Evolutionary conservation across 2,329 filamentous ascomycete genomes (phyloP).

Genomic region (Stagonosporopsis rhizophila): DNA sequence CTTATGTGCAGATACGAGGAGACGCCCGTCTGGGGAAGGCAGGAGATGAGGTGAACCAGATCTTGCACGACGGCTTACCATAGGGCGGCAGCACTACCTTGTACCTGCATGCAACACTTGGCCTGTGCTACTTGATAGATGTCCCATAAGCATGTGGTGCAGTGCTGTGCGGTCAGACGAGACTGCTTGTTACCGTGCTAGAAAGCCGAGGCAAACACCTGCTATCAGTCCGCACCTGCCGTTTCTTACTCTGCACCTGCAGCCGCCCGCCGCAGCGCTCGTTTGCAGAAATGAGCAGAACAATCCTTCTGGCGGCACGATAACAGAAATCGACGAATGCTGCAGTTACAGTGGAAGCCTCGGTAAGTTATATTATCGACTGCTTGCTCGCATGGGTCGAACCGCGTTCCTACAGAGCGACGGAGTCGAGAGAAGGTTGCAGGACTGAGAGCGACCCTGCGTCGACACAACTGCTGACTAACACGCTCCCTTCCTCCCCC

Average conservation of each 20-base stretch:
- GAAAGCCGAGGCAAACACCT: background rate
- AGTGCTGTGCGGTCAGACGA: background rate
- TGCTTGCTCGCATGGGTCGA: no score
- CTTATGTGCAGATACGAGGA: constrained; percentile 20
- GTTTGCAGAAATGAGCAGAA: constrained; percentile 2
- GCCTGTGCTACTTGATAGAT: background rate
- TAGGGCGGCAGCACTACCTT: background rate
- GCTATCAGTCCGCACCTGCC: background rate
- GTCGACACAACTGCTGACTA: constrained; percentile 6
- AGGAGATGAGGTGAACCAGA: constrained; percentile 1
- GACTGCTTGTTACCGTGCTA: no score
- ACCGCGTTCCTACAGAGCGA: no score
- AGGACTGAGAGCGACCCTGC: background rate
- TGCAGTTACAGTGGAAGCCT: no score
- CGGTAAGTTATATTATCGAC: no score
- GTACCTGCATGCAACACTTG: background rate
- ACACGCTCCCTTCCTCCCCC: background rate
- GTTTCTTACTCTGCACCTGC: background rate
- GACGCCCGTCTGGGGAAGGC: background rate
- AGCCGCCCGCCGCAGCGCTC: background rate
- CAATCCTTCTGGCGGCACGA: constrained; percentile 5
- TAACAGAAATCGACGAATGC: background rate
- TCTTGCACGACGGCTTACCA: constrained; percentile 1
- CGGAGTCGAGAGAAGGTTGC: constrained; percentile 4
- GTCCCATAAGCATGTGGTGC: background rate